A percentile compares a stretch with the other conserved stretches of the same genome.
Conservation (phyloP, 352 stramenopile genomes). For the Peronospora destructor region DNA sequence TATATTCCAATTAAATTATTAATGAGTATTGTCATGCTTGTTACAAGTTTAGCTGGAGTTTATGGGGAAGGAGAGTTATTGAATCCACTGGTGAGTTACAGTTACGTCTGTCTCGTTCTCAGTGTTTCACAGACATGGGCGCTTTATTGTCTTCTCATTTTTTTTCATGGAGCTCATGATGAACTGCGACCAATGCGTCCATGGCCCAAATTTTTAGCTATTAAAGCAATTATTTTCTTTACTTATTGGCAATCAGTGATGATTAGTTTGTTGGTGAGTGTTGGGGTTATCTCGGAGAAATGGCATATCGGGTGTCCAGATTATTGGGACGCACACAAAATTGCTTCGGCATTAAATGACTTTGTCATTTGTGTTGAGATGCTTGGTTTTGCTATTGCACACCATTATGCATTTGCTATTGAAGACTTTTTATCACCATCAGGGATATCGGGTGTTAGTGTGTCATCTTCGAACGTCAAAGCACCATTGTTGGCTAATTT, state of each 20-base stretch:
- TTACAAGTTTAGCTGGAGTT: conserved; percentile 76
- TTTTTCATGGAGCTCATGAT: conserved; percentile 89
- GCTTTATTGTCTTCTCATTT: conserved; percentile 91
- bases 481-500: conserved; percentile 81
- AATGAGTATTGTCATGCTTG: conserved; percentile 82
- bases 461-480: conserved; percentile 76
- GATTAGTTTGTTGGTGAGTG: conserved; percentile 84
- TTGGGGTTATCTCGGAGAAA: conserved; percentile 80
- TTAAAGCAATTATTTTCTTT: conserved; percentile 94
- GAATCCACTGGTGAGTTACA: conserved; percentile 75
- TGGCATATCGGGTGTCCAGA: conserved; percentile 80
- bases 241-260: conserved; percentile 92
- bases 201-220: conserved; percentile 90
- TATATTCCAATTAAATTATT: conserved; percentile 89
- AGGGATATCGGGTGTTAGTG: conserved; percentile 17
- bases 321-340: conserved; percentile 80
- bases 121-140: conserved; percentile 89
- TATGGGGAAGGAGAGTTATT: conserved; percentile 88
- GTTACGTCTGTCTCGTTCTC: conserved; percentile 88
- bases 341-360: conserved; percentile 88
- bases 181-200: conserved; percentile 85
- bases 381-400: conserved; percentile 87
- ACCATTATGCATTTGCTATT: conserved; percentile 90
- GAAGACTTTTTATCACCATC: conserved; percentile 76
- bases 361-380: conserved; percentile 94